phyloP scores from a whole-genome alignment of 106 monocot genomes.

The Dendrobium huoshanense region DNA sequence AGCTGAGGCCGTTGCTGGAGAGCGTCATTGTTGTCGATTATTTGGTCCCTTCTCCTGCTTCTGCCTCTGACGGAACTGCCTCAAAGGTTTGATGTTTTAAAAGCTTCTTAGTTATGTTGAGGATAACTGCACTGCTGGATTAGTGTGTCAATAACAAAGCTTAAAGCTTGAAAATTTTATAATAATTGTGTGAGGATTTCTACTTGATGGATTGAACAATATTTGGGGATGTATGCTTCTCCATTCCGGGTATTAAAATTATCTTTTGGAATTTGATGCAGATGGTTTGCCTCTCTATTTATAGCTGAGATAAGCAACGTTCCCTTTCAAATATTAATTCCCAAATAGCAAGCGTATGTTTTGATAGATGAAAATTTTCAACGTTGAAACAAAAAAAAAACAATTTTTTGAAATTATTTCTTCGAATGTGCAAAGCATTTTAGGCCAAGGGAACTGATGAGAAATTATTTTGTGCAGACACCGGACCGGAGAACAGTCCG shows the following conservation, averaged over 20 bases:
- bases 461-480: no score
- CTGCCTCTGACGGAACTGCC: constrained; percentile 22
- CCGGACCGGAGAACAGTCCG: no score
- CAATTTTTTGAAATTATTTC: no score
- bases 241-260: neutral
- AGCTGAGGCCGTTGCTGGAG: constrained; percentile 58
- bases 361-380: neutral
- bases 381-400: neutral
- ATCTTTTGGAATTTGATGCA: neutral
- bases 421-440: neutral
- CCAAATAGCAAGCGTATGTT: neutral
- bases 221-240: neutral
- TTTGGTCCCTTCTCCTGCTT: constrained; percentile 28
- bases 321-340: neutral
- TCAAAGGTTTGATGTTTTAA: neutral
- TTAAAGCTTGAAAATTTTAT: neutral
- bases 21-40: constrained; percentile 63
- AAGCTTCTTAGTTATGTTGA: neutral
- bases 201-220: neutral
- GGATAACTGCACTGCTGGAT: neutral
- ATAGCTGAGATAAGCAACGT: neutral
- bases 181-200: neutral
- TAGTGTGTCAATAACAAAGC: neutral
- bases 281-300: neutral
- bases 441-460: neutral